Base-by-base conservation (phyloP, 192 early-diverging fungal genomes). In the Chytriomyces sp. region DNA sequence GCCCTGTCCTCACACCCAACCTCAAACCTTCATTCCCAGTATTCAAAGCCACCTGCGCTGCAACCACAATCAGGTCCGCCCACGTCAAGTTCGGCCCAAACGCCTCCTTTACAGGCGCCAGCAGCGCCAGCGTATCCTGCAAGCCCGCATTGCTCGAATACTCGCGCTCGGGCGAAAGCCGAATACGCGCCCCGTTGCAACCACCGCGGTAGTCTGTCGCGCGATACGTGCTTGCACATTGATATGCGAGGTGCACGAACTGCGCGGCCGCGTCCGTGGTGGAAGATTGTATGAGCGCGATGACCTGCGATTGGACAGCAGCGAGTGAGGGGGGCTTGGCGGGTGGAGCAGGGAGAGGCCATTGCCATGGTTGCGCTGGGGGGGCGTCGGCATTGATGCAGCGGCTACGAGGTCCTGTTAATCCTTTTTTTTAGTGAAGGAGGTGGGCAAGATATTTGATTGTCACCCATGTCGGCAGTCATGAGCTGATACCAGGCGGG, bases 71-170 rank as follows among this genome's bases (percentile, higher is more conserved):
- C 40, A 80, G 57, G 39, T 80, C 78, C 73, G 86, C 89, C 77
- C 93, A 95, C 14, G 92, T 89, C 55, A 95, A 88, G 0, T n/a
- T 31, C 60, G 85, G 75, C 25, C 89, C 88, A 84, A 91, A 88
- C 80, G 91, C 86, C 53, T 82, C 70, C 83, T 95, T 94, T 74
- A 95, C 78, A 12, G 80, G 76, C 77, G 89, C 85, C 52, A 95
- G 83, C 70, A 86, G 82, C 52, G 82, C 81, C 58, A 92, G 88
- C 33, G 91, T 91, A 56, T 81, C 75, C 4, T 84, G 82, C 38
- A 93, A 81, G 8, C 91, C 91, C 59, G 78, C 80, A 66, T 93
- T 95, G 67, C 89, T 92, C 54, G 82, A 86, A 64, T 91, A 89
- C 40, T 71, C 74, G n/a, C 59, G 67, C 37, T 74, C 64, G 22